A percentile compares a stretch with the other conserved stretches of the same genome.
phyloP scores from a whole-genome alignment of 257 asterid genomes.

The Nicotiana obtusifolia region DNA sequence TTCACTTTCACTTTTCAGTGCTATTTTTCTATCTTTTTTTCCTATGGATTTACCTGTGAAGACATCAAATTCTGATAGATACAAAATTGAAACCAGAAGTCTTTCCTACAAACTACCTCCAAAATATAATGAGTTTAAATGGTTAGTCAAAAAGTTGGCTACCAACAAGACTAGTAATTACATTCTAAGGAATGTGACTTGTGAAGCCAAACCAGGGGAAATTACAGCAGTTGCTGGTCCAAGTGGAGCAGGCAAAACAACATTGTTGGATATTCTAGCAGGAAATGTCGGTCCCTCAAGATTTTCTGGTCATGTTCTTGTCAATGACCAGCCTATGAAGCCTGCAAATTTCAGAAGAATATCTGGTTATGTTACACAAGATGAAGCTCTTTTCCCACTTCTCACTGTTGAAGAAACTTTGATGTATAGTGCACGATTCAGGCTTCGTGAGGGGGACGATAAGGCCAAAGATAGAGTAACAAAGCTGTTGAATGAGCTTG shows the following conservation, averaged over 20 bases:
- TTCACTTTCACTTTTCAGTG: background rate
- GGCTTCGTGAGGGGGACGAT: slow-evolving; percentile 24
- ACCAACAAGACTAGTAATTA: slow-evolving; percentile 16
- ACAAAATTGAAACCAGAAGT: slow-evolving; percentile 33
- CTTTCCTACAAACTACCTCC: slow-evolving; percentile 44
- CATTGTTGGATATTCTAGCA: slow-evolving; percentile 57
- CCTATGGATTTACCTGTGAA: slow-evolving; percentile 50
- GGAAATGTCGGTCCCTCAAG: slow-evolving; percentile 32
- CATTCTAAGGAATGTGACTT: slow-evolving; percentile 41
- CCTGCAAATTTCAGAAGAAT: slow-evolving; percentile 36
- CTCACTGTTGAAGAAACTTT: slow-evolving; percentile 74
- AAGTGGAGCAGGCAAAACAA: slow-evolving; percentile 85
- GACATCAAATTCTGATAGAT: slow-evolving; percentile 17
- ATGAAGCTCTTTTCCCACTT: slow-evolving; percentile 65
- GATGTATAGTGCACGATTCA: slow-evolving; percentile 56
- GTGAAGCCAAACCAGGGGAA: slow-evolving; percentile 60
- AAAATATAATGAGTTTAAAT: slow-evolving; percentile 14
- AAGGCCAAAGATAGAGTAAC: slow-evolving; percentile 24
- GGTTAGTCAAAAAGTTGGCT: slow-evolving; percentile 13
- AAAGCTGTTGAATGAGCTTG: slow-evolving; percentile 51
- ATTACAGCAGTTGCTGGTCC: slow-evolving; percentile 79
- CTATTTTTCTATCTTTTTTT: background rate
- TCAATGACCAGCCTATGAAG: slow-evolving; percentile 44
- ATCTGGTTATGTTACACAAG: slow-evolving; percentile 71
- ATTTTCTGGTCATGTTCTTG: slow-evolving; percentile 40